Evolutionary conservation across 1,284 basidiomycete genomes (phyloP).

Genomic region (Pseudozyma pruni): DNA sequence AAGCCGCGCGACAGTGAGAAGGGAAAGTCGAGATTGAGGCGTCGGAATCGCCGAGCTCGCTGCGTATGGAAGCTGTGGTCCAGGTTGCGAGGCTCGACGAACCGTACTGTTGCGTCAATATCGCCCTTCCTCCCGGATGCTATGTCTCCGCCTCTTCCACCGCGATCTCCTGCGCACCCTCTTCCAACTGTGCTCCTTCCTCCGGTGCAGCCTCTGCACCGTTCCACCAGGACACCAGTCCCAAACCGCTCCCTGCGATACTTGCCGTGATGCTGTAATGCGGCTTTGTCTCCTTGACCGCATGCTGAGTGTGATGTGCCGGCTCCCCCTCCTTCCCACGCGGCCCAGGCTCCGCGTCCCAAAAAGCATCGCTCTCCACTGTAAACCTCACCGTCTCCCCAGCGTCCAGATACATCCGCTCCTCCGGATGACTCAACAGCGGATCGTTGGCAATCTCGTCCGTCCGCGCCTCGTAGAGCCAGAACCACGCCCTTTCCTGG

Average conservation of each 20-base stretch:
- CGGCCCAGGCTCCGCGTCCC: slow-evolving; percentile 89
- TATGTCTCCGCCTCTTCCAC: slow-evolving; percentile 5
- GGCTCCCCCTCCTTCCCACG: slow-evolving; percentile 26
- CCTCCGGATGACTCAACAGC: slow-evolving; percentile 67
- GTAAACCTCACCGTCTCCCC: slow-evolving; percentile 86
- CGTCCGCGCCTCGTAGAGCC: slow-evolving; percentile 67
- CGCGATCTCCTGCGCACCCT: slow-evolving; percentile 6
- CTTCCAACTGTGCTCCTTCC: slow-evolving; percentile 4
- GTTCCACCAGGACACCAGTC: slow-evolving; percentile 73
- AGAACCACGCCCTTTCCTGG: slow-evolving; percentile 68
- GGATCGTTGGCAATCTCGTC: slow-evolving; percentile 55
- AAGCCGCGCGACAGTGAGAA: background rate
- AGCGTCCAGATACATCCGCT: slow-evolving; percentile 86
- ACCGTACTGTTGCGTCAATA: background rate
- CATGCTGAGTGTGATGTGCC: slow-evolving; percentile 38
- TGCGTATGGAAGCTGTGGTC: slow-evolving; percentile 10
- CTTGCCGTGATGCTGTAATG: slow-evolving; percentile 70
- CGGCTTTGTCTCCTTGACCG: slow-evolving; percentile 32
- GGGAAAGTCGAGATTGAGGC: too few relatives aligned
- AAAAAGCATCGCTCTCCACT: slow-evolving; percentile 87
- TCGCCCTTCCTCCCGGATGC: background rate
- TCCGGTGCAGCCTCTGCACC: slow-evolving; percentile 66
- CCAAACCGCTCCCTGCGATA: slow-evolving; percentile 88
- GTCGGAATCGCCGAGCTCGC: slow-evolving; percentile 9
- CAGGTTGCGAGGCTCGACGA: slow-evolving; percentile 15